Conservation (phyloP, 2,329 filamentous ascomycete genomes). For the Herpotrichia juniperi region DNA sequence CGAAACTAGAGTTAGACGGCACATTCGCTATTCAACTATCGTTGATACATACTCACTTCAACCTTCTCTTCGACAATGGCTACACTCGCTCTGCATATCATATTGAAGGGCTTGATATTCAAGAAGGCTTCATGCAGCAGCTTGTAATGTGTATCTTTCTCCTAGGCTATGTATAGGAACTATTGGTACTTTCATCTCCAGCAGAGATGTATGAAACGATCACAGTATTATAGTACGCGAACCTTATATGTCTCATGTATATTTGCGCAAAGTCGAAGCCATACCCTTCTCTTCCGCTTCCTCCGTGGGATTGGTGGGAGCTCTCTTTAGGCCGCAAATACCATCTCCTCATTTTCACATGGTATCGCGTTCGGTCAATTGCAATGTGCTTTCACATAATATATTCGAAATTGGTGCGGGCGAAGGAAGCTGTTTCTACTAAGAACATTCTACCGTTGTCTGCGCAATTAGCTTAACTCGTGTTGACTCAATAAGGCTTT, state of each 20-base stretch:
- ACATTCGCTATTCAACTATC: no score
- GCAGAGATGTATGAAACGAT: conserved; percentile 45
- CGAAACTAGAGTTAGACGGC: no score
- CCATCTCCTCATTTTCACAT: no score
- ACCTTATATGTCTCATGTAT: conserved; percentile 41
- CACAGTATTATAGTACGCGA: conserved; percentile 39
- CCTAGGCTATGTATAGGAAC: conserved; percentile 45
- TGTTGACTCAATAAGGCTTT: conserved; percentile 23
- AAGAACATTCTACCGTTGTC: neutral
- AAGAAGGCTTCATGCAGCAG: conserved; percentile 31
- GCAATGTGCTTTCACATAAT: no score
- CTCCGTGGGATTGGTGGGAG: conserved; percentile 40
- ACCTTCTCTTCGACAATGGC: conserved; percentile 48
- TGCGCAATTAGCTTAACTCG: neutral
- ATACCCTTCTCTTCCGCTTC: conserved; percentile 44
- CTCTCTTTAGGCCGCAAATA: conserved; percentile 39
- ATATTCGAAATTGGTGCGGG: no score
- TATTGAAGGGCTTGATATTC: conserved; percentile 41
- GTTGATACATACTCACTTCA: no score
- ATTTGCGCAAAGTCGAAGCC: conserved; percentile 37
- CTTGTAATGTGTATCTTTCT: conserved; percentile 46
- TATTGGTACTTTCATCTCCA: conserved; percentile 42
- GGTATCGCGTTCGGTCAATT: no score
- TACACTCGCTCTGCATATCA: conserved; percentile 37
- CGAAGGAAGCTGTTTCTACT: no score